Base-by-base conservation (phyloP, 2,329 filamentous ascomycete genomes). In the Nemania sp. region DNA sequence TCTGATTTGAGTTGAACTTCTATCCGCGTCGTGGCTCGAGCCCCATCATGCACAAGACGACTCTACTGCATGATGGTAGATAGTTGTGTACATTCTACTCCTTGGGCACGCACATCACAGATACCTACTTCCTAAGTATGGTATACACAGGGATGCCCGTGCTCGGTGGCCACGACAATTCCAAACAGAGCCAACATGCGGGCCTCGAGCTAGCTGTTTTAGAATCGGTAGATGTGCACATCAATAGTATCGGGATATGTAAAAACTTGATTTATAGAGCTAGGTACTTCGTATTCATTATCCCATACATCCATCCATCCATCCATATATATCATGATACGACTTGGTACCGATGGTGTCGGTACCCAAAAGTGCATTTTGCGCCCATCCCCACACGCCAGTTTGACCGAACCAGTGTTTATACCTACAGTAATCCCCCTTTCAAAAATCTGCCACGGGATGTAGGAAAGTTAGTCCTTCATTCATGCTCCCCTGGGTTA, bases 371-470 rank as follows among this genome's bases (percentile, higher is more conserved):
- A 43, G 40, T 54, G 47, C 48, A 49, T 54, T 50, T 48, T 51
- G 45, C 49, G 13, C 20, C 35, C 43, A 57, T 59, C 56, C 63
- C 63, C 65, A 55, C 67, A 65, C 48, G 10, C 48, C n/a, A 17
- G 47, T 10, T 42, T 63, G 62, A 53, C 53, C 57, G 49, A 46
- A 57, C 12, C 15, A 50, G 18, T 13, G 20, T 46, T 29, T 29
- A 29, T 29, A 29, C 25, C 25, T 29, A 7, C 15, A 50, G 18
- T 48, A 37, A 37, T 49, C 18, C 43, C 18, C 43, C 40, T 40
- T 52, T 40, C 43, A 20, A 39, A 59, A n/a, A 45, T 50, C 25
- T 25, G 18, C 34, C 37, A 35, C 50, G 40, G 43, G 45, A 50
- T 46, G 56, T 21, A 42, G 39, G 29, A 49, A 55, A 57, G 49